Evolutionary conservation across 805 yeast genomes (phyloP).

Genomic region (Candida multigemmis): DNA sequence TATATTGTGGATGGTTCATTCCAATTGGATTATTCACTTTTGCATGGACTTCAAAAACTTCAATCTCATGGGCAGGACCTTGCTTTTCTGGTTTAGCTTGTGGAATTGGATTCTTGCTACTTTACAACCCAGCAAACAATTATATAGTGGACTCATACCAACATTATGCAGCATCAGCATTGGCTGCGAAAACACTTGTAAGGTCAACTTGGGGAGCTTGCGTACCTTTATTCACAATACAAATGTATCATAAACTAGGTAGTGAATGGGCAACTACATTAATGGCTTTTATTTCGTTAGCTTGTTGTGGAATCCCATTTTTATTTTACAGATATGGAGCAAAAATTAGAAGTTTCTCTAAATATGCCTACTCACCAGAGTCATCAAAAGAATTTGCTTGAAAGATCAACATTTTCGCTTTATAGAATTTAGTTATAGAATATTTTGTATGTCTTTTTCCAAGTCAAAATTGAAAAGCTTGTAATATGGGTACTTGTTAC

Average conservation of each 20-base stretch:
- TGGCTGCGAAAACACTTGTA: constrained; percentile 26
- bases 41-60: constrained; percentile 23
- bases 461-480: not conserved
- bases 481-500: no score
- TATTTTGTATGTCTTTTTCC: no score
- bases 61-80: constrained; percentile 25
- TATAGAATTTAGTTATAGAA: no score
- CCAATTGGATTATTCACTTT: constrained; percentile 21
- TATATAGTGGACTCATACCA: constrained; percentile 25
- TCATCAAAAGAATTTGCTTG: no score
- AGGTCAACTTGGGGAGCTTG: constrained; percentile 30
- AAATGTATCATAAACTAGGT: constrained; percentile 48
- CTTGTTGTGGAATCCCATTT: constrained; percentile 39
- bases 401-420: no score
- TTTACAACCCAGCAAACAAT: constrained; percentile 26
- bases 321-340: constrained; percentile 34
- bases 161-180: constrained; percentile 23
- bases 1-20: constrained; percentile 21
- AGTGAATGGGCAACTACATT: constrained; percentile 40
- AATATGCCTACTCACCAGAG: constrained; percentile 51
- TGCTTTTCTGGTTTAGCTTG: constrained; percentile 19
- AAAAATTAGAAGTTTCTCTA: constrained; percentile 36
- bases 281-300: constrained; percentile 41
- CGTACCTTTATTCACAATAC: constrained; percentile 55
- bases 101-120: constrained; percentile 20